A percentile compares a stretch with the other conserved stretches of the same genome.
phyloP scores from a whole-genome alignment of 306 rosid species.

The Nissolia schottii region DNA sequence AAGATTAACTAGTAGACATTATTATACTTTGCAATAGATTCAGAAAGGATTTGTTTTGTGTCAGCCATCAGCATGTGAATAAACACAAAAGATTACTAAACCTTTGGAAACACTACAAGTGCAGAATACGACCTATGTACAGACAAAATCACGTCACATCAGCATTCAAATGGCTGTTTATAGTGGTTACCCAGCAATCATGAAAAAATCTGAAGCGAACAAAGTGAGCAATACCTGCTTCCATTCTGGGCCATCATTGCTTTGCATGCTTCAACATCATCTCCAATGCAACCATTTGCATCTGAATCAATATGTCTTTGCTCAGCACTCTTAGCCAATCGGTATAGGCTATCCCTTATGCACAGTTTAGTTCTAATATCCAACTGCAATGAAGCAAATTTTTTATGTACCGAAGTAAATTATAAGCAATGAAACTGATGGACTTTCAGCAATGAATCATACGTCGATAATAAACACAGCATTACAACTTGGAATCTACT shows the following conservation, averaged over 20 bases:
- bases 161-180: background rate
- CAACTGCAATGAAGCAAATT: conserved; percentile 49
- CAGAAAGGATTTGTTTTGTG: background rate
- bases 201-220: conserved; percentile 1
- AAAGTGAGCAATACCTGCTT: conserved; percentile 43
- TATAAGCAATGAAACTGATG: background rate
- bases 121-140: background rate
- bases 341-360: conserved; percentile 88
- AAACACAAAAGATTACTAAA: background rate
- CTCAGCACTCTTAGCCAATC: conserved; percentile 88
- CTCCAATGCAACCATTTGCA: conserved; percentile 37
- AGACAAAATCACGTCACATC: background rate
- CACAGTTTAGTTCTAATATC: conserved; percentile 74
- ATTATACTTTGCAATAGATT: background rate
- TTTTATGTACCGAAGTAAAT: background rate
- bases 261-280: conserved; percentile 41
- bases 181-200: background rate
- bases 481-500: background rate
- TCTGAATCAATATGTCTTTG: conserved; percentile 55
- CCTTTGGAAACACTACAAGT: conserved; percentile 1
- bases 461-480: background rate
- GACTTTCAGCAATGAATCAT: conserved; percentile 2
- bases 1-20: conserved; percentile 7
- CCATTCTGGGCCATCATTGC: conserved; percentile 38
- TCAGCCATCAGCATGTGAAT: conserved; percentile 11